Evolutionary conservation across 495 filamentous ascomycete species (phyloP), one percentile per base, ranked within the genome.

Genomic region (Aspergillus bridgeri): DNA sequence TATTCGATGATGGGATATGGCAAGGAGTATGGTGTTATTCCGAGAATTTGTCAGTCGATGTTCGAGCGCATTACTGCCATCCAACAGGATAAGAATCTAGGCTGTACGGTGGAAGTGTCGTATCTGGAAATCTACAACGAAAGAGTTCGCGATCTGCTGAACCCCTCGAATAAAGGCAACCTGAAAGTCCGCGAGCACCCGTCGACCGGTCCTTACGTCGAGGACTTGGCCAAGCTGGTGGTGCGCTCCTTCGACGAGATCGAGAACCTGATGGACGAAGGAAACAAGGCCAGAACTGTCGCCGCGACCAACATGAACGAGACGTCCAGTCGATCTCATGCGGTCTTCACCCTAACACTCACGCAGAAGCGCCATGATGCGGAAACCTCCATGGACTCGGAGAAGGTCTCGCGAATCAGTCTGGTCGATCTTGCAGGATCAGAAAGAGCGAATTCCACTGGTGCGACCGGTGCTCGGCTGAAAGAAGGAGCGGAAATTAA

Each of bases 1-100:
- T 98, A 99, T 68, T 96, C 92, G 51, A 99, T 99, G 95, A 98
- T 98, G 95, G 94, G 94, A 20, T 98, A 98, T 75, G 94, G 95
- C 53, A 87, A 93, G 70, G 95, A 98, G 64, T 84, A 89, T 49
- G 95, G 95, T 75, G 92, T 99, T 48, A 98, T 99, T 60, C 95
- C 95, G n/a, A 88, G 83, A 60, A 98, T 99, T 73, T 99, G 95
- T 67, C 89, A 92, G 75, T 86, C 95, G 58, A 97, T 98, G 94
- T 98, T 98, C 72, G 83, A 87, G 66, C 81, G 93, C 60, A 98
- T 98, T 61, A 78, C 73, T 24, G 72, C 75, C 20, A 78, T 96
- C 57, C 89, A 95, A 69, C 66, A 83, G 61, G 91, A 97, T 71
- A 87, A 86, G 64, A 86, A 87, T 66, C 70, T 93, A 63, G 85